Evolutionary conservation across 2,329 filamentous ascomycete genomes (phyloP).

Genomic region (Xylaria sp.): DNA sequence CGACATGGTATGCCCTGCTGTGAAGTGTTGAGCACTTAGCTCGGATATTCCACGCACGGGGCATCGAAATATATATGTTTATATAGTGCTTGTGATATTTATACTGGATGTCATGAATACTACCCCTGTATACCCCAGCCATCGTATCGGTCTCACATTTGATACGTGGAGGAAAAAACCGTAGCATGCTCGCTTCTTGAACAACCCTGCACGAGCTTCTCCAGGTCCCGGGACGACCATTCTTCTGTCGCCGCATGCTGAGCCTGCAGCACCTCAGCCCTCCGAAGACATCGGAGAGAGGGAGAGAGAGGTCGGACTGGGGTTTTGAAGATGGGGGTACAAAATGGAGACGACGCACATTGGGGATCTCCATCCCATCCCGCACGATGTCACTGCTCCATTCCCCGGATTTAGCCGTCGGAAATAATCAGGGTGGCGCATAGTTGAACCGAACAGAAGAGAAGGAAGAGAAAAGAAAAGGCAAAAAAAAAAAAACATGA

Average conservation of each 20-base stretch:
- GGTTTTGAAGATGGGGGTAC: conserved; percentile 13
- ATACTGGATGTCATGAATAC: background rate
- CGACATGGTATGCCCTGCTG: background rate
- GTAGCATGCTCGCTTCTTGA: conserved; percentile 18
- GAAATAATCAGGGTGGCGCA: conserved; percentile 30
- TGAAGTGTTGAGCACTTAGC: background rate
- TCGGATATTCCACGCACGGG: background rate
- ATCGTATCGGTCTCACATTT: conserved; percentile 6
- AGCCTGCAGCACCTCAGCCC: conserved; percentile 23
- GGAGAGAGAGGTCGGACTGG: conserved; percentile 1
- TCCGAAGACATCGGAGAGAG: background rate
- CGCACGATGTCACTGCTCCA: conserved; percentile 13
- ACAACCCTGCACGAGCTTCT: conserved; percentile 14
- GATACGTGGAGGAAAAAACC: conserved; percentile 11
- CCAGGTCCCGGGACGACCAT: conserved; percentile 8
- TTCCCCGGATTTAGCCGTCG: conserved; percentile 38
- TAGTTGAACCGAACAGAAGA: background rate
- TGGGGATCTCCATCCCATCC: conserved; percentile 23
- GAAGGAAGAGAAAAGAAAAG: conserved; percentile 1
- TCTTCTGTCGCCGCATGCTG: conserved; percentile 3
- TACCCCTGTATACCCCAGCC: conserved; percentile 14
- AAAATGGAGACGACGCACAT: background rate
- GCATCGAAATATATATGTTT: background rate
- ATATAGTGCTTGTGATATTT: conserved; percentile 3
- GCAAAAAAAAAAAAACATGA: too few relatives aligned